These are phyloP conservation scores for Magnusiomyces tetraspermus DNA, from an alignment of 1,139 yeast genomes.

Conservation along the genomic window DNA sequence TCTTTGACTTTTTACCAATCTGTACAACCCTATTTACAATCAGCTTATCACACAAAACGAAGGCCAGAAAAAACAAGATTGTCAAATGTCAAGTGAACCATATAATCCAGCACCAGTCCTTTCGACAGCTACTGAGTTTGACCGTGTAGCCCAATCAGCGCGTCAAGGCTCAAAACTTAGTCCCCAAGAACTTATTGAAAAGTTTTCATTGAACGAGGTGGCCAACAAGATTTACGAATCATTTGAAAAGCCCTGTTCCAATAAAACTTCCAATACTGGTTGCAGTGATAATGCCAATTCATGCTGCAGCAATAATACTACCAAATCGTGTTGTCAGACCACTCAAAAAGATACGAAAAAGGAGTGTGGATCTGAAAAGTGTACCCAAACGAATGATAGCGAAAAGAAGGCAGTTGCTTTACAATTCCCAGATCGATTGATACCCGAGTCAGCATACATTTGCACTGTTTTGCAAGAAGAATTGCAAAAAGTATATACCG, in stretches of 20 bases:
- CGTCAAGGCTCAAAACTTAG: conserved; percentile 28
- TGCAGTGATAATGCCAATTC: conserved; percentile 45
- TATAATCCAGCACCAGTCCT: conserved; percentile 43
- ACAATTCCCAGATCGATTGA: conserved; percentile 79
- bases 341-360: neutral
- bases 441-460: conserved; percentile 70
- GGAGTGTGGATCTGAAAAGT: neutral
- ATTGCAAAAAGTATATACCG: conserved; percentile 17
- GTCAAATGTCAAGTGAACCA: neutral
- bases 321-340: too few relatives aligned
- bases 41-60: neutral
- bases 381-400: conserved; percentile 26
- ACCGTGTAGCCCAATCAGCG: conserved; percentile 37
- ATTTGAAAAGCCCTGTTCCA: too few relatives aligned
- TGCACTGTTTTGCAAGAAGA: conserved; percentile 41
- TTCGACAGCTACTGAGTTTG: conserved; percentile 52
- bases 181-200: conserved; percentile 34
- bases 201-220: conserved; percentile 25
- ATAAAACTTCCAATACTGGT: too few relatives aligned
- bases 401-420: conserved; percentile 50
- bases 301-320: conserved; percentile 33
- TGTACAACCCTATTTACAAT: neutral
- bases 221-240: conserved; percentile 21
- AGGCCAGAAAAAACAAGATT: neutral
- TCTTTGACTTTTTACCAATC: neutral